Percentiles rank a stretch among this genome's conserved stretches.
phyloP scores from a whole-genome alignment of 2,329 filamentous ascomycete species.

The Phaeosphaeria sp. region DNA sequence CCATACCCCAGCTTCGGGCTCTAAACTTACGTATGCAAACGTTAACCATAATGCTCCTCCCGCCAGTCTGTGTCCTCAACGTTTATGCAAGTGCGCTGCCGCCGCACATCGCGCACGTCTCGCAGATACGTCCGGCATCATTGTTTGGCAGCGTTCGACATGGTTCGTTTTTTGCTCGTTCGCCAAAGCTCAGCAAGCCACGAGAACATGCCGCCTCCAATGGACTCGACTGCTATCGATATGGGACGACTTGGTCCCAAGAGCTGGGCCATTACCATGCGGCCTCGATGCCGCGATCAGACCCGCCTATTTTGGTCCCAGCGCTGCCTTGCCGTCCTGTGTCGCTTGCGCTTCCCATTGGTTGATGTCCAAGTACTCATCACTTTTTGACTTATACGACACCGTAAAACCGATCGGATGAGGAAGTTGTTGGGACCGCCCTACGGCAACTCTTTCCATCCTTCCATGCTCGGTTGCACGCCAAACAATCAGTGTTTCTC shows the following conservation, averaged over 20 bases:
- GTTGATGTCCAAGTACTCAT: background rate
- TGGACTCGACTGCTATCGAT: slow-evolving; percentile 5
- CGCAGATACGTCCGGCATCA: slow-evolving; percentile 5
- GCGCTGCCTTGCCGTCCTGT: background rate
- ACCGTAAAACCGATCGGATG: background rate
- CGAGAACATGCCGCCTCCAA: slow-evolving; percentile 8
- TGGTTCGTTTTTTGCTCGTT: slow-evolving; percentile 10
- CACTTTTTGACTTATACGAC: background rate
- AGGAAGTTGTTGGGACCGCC: background rate
- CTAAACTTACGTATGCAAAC: slow-evolving; percentile 15
- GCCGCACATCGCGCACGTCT: slow-evolving; percentile 11
- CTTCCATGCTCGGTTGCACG: background rate
- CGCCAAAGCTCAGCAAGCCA: slow-evolving; percentile 12
- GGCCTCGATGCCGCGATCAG: slow-evolving; percentile 8
- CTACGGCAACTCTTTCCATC: background rate
- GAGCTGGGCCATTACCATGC: slow-evolving; percentile 7
- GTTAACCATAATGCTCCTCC: slow-evolving; percentile 20
- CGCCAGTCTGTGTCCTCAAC: slow-evolving; percentile 7
- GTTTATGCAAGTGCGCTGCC: slow-evolving; percentile 1
- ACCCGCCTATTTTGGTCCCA: background rate
- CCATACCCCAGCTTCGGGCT: slow-evolving; percentile 6
- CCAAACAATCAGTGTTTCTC: background rate
- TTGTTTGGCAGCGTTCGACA: background rate
- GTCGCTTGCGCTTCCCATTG: background rate
- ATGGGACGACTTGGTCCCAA: slow-evolving; percentile 8